Evolutionary conservation across 2,329 filamentous ascomycete genomes (phyloP).

Genomic region (Aureobasidium melanogenum): DNA sequence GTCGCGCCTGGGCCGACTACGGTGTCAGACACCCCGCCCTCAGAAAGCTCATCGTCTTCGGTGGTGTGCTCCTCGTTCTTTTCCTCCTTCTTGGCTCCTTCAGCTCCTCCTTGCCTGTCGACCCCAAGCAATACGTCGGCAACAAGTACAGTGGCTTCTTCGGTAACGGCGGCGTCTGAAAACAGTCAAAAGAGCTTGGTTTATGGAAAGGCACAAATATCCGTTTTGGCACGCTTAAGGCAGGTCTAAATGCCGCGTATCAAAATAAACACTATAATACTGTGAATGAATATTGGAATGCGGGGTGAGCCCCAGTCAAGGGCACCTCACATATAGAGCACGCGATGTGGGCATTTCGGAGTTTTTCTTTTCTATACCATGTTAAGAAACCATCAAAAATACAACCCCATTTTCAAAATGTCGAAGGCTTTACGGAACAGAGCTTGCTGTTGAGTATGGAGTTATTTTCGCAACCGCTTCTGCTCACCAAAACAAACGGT

Average conservation of each 20-base stretch:
- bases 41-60: conserved; percentile 68
- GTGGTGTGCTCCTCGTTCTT: conserved; percentile 51
- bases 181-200: not conserved
- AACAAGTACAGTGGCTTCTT: conserved; percentile 8
- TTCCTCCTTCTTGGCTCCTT: conserved; percentile 58
- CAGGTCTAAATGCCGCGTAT: not conserved
- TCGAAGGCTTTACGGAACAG: not conserved
- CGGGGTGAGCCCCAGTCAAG: not conserved
- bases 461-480: not conserved
- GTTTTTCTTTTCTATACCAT: not conserved
- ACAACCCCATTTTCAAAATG: not conserved
- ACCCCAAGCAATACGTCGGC: conserved; percentile 13
- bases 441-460: not conserved
- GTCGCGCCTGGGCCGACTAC: conserved; percentile 78
- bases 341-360: not conserved
- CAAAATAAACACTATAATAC: conserved; percentile 7
- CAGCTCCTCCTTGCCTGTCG: conserved; percentile 21
- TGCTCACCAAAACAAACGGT: not conserved
- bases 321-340: not conserved
- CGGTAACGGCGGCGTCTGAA: conserved; percentile 4
- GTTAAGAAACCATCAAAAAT: conserved; percentile 1
- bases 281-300: conserved; percentile 7
- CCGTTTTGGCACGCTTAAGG: not conserved
- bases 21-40: conserved; percentile 66
- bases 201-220: not conserved